Conservation (phyloP, 73 alveolate species). For the Effrenium voratum region DNA sequence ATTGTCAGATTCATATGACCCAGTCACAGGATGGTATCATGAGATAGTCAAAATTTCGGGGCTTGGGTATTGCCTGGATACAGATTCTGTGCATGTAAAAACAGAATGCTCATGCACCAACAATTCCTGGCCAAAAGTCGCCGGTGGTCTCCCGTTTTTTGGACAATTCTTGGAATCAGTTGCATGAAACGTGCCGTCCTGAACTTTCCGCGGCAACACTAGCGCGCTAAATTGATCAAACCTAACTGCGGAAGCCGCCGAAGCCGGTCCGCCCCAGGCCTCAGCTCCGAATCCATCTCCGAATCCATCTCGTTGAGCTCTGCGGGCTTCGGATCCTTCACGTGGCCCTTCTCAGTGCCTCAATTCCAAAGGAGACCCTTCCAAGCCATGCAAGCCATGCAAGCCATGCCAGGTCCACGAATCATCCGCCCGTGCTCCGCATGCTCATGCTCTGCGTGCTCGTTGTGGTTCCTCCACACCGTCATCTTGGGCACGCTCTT, state of each 20-base stretch:
- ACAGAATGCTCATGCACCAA: too few relatives aligned
- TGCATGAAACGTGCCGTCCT: too few relatives aligned
- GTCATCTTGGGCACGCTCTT: constrained; percentile 56
- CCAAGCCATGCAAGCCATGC: not conserved
- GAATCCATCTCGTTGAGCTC: not conserved
- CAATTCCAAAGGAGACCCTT: not conserved
- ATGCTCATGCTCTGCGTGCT: not conserved
- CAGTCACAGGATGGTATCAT: too few relatives aligned
- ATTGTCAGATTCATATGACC: too few relatives aligned
- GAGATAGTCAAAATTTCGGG: too few relatives aligned
- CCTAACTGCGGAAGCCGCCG: not conserved
- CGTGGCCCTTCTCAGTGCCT: not conserved
- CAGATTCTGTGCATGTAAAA: too few relatives aligned
- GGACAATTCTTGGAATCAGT: too few relatives aligned
- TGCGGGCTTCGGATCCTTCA: not conserved
- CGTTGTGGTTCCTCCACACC: constrained; percentile 59
- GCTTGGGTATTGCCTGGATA: too few relatives aligned
- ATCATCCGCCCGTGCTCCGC: constrained; percentile 59
- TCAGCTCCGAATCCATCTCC: not conserved
- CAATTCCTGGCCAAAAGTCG: too few relatives aligned
- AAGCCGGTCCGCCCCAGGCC: not conserved
- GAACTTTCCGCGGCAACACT: too few relatives aligned
- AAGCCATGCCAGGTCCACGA: not conserved
- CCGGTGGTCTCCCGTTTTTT: too few relatives aligned
- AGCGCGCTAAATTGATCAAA: too few relatives aligned